Evolutionary conservation across 495 filamentous ascomycete genomes (phyloP), one percentile per base, ranked within the genome.

Genomic region (Astrothelium subdiscretum): DNA sequence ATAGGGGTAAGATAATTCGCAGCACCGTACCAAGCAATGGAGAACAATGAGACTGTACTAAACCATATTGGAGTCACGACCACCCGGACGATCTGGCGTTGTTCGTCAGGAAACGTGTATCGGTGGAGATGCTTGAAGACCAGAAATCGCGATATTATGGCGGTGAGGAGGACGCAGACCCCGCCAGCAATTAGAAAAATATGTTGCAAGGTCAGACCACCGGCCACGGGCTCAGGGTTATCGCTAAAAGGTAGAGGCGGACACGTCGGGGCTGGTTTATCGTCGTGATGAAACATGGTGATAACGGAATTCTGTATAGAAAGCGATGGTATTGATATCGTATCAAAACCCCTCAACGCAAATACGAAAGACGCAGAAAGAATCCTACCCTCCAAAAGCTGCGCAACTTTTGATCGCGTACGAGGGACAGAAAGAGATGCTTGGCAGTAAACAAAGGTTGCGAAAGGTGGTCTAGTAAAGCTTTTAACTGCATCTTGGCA

Each of bases 31-130:
- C 26, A 60, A 20, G 57, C 44, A n/a, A 51, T 26, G 6, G 58
- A 64, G 40, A 60, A 61, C 57, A 64, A 64, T 6, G 42, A n/a
- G 1, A 52, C 44, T 3, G 54, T 35, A 13, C 38, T 59, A 42
- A 60, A 64, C 29, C 59, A 60, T 31, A 59, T 31, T 12, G 62
- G 58, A 43, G 62, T 64, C 42, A 64, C 20, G 18, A 60, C 44
- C 13, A 64, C 57, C 6, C 62, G 51, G n/a, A 63, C 44, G 3
- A 59, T 59, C 40, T 64, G 62, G n/a, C 62, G 42, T 26, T 60
- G 31, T 24, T 59, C 58, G 1, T 51, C 48, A 0, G 48, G 48
- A 29, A 54, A 54, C 8, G 48, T 54, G 2, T 54, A 54, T 54
- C 48, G 48, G 15, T 54, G 48, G 3, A 54, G 24, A 54, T 54